Conservation (phyloP, 352 stramenopile genomes). For the Phytophthora constricta region DNA sequence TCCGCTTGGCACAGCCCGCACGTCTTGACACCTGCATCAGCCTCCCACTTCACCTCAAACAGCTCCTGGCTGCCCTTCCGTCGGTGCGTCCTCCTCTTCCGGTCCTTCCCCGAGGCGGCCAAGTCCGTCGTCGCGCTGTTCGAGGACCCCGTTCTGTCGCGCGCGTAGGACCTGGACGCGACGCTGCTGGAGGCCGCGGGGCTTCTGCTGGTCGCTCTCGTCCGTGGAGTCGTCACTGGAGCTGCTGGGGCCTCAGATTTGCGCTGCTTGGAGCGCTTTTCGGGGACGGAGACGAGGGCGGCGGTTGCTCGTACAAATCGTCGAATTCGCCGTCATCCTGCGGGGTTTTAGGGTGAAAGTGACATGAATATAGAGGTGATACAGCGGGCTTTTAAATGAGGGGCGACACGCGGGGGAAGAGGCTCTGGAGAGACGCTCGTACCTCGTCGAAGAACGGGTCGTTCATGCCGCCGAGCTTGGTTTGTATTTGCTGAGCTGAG, state of each 20-base stretch:
- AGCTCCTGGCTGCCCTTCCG: slow-evolving; percentile 66
- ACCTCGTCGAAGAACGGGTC: slow-evolving; percentile 52
- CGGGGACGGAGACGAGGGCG: slow-evolving; percentile 7
- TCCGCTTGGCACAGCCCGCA: slow-evolving; percentile 62
- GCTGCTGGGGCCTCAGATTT: slow-evolving; percentile 5
- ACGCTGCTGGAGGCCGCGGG: slow-evolving; percentile 30
- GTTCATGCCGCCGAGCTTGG: slow-evolving; percentile 35
- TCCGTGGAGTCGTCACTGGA: slow-evolving; percentile 3
- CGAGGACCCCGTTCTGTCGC: slow-evolving; percentile 27
- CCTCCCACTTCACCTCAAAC: slow-evolving; percentile 72
- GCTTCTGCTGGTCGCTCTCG: slow-evolving; percentile 8
- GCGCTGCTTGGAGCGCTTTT: slow-evolving; percentile 7
- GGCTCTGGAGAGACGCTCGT: neutral
- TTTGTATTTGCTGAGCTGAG: too few relatives aligned
- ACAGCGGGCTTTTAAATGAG: neutral
- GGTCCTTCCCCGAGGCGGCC: slow-evolving; percentile 13
- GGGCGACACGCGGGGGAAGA: neutral
- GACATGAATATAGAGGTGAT: slow-evolving; percentile 8
- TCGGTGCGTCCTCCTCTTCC: slow-evolving; percentile 33
- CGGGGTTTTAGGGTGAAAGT: slow-evolving; percentile 4
- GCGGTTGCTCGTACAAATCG: slow-evolving; percentile 64
- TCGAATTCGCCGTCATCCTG: slow-evolving; percentile 83
- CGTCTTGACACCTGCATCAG: slow-evolving; percentile 43
- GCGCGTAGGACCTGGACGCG: slow-evolving; percentile 31
- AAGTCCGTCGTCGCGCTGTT: slow-evolving; percentile 30